phyloP scores from a whole-genome alignment of 2,329 filamentous ascomycete genomes.

The Chaetomiaceae sp. region DNA sequence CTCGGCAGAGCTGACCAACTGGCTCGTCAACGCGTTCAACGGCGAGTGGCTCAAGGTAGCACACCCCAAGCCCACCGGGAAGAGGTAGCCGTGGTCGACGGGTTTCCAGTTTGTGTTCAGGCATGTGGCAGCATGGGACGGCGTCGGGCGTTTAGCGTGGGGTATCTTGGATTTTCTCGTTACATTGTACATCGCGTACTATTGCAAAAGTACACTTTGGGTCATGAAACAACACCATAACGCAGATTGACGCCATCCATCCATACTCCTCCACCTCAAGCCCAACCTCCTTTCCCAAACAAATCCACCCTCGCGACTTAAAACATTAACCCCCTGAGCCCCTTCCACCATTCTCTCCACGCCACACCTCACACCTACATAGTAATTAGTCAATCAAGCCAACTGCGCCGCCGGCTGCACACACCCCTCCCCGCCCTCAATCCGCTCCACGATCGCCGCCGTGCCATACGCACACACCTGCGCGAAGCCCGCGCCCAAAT shows the following conservation, averaged over 20 bases:
- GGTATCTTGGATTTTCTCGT: background rate
- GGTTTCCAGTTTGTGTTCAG: background rate
- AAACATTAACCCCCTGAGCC: too few relatives aligned
- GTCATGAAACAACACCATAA: too few relatives aligned
- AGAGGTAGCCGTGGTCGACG: background rate
- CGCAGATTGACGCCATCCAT: too few relatives aligned
- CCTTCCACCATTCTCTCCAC: too few relatives aligned
- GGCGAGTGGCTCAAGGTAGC: constrained; percentile 75
- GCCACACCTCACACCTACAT: too few relatives aligned
- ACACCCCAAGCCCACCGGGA: constrained; percentile 40
- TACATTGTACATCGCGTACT: background rate
- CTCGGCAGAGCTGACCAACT: constrained; percentile 67
- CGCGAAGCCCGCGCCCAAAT: constrained; percentile 48
- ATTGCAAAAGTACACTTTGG: background rate
- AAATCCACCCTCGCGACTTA: too few relatives aligned
- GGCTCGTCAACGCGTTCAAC: constrained; percentile 96
- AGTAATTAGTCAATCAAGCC: background rate
- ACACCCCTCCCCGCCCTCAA: constrained; percentile 30
- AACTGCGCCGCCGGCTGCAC: constrained; percentile 26
- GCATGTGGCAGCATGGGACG: constrained; percentile 6
- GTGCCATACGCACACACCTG: constrained; percentile 58
- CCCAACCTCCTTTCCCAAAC: background rate
- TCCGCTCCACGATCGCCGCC: constrained; percentile 51
- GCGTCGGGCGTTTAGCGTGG: constrained; percentile 7
- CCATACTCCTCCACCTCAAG: too few relatives aligned